Evolutionary conservation across 371 early-diverging fungal species (phyloP), one percentile per base, ranked within the genome.

Genomic region (Syncephalastrum racemosum): DNA sequence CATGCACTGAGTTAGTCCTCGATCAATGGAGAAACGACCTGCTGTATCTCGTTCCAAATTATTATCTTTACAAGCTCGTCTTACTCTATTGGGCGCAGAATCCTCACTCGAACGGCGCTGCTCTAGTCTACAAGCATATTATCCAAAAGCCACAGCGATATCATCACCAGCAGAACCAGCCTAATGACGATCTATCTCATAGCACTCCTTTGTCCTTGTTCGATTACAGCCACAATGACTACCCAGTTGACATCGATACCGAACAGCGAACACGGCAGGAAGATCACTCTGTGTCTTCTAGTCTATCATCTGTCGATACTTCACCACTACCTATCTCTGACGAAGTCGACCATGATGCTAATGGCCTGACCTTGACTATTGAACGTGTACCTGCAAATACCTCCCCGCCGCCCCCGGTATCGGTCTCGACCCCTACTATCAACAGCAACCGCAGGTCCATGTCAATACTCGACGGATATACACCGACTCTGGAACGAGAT

Each of bases 21-120:
- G 81, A 81, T 62, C 56, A 71, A 56, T 81, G 77, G 77, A 59
- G 64, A 39, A 44, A 57, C 13, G 63, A 64, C 54, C 47, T 75
- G 12, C 25, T 66, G 2, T 47, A 52, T 16, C 40, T 73, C 8
- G 62, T 67, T 31, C 79, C 68, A 15, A 74, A 71, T 44, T 81
- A 81, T 47, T 69, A 71, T 56, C 18, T 81, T 7, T 77, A 71
- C 46, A 75, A 79, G 52, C 41, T 81, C 20, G 45, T 68, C 3
- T 58, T 77, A 24, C 59, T 81, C 8, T 81, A 81, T 49, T 81
- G 81, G 81, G 71, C 77, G 48, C 81, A 81, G 53, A 79, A 56
- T 58, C 75, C 77, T 23, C 73, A 77, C 54, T 79, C 79, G 12
- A 67, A 69, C 7, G 81, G 81, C 12, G 79, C 81, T 2, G 56